Percentiles rank a stretch among this genome's conserved stretches.
Evolutionary conservation across 345 rosid species (phyloP).

Genomic region (Microcos paniculata): DNA sequence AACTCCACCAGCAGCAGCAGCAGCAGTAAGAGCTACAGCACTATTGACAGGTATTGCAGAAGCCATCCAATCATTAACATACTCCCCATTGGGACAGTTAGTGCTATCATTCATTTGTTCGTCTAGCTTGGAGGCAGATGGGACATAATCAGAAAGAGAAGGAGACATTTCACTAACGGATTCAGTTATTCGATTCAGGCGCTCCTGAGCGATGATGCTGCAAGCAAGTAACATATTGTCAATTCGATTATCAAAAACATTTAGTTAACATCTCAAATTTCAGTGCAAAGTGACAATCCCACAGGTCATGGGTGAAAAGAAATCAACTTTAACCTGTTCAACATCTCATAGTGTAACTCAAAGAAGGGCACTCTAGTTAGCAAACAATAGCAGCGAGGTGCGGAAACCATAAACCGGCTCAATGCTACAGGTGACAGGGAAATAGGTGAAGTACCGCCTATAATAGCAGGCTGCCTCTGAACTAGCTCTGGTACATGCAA

Average conservation of each 20-base stretch:
- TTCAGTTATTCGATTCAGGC: slow-evolving; percentile 83
- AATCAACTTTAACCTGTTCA: slow-evolving; percentile 67
- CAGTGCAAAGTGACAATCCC: slow-evolving; percentile 15
- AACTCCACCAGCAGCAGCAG: slow-evolving; percentile 68
- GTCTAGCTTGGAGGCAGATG: slow-evolving; percentile 39
- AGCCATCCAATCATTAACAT: slow-evolving; percentile 66
- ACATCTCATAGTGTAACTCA: slow-evolving; percentile 92
- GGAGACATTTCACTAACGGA: slow-evolving; percentile 75
- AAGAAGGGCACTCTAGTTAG: slow-evolving; percentile 93
- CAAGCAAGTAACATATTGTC: slow-evolving; percentile 40
- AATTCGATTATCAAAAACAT: slow-evolving; percentile 8
- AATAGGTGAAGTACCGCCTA: slow-evolving; percentile 59
- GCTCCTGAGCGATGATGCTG: slow-evolving; percentile 98
- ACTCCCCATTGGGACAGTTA: slow-evolving; percentile 36
- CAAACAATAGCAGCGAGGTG: slow-evolving; percentile 97
- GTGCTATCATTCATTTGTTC: slow-evolving; percentile 39
- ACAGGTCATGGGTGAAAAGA: slow-evolving; percentile 16
- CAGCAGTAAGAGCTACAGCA: slow-evolving; percentile 71
- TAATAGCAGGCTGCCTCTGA: slow-evolving; percentile 86
- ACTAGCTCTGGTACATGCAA: slow-evolving; percentile 86
- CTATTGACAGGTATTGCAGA: slow-evolving; percentile 78
- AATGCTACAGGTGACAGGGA: slow-evolving; percentile 51
- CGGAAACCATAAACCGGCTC: slow-evolving; percentile 83
- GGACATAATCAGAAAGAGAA: slow-evolving; percentile 47
- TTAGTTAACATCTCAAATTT: slow-evolving; percentile 9